Evolutionary conservation across 306 rosid species (phyloP), one percentile per base, ranked within the genome.

Genomic region (Begonia fuchsioides): DNA sequence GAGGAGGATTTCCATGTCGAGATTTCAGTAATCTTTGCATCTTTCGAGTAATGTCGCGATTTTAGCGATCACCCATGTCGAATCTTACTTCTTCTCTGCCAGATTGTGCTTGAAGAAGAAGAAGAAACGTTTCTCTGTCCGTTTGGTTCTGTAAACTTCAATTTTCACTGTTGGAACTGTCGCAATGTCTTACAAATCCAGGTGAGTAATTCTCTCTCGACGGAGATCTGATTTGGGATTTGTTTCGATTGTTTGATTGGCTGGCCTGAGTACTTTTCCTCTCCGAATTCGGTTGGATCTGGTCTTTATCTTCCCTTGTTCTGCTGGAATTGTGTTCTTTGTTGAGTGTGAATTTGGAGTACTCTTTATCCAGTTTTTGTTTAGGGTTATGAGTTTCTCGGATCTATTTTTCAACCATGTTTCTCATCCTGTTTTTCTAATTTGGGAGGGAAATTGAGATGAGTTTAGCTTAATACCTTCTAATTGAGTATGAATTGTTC

Each of bases 131-230:
- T 45, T 64, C 38, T 56, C 11, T 32, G 53, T 20, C 47, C 35
- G 26, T 35, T 49, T 53, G 52, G 58, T 62, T 26, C 62, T 9
- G 18, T 13, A 45, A 47, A 43, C 12, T 47, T 32, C 51, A 55
- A 44, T 53, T 3, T 13, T 60, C 68, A 10, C 53, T 16, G 17
- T 55, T 53, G 35, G 56, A 76, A 64, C 59, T 38, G 19, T 55
- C 67, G 19, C 72, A 73, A 90, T 81, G 95, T 76, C 95, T 68
- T 61, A 93, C 54, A 90, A 81, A 73, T 67, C 95, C 55, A 81
- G 77, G 97, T 88, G 56, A 59, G 63, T 68, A 0, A 32, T 57
- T 44, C 35, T 59, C n/a, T 60, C 60, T 49, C 51, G 45, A 47
- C 53, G 18, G 50, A 76, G 83, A 81, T 88, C 93, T 76, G 80